A percentile compares a stretch with the other conserved stretches of the same genome.
These are phyloP conservation scores for Suillus cothurnatus DNA, from an alignment of 768 basidiomycete species.

Conservation along the genomic window DNA sequence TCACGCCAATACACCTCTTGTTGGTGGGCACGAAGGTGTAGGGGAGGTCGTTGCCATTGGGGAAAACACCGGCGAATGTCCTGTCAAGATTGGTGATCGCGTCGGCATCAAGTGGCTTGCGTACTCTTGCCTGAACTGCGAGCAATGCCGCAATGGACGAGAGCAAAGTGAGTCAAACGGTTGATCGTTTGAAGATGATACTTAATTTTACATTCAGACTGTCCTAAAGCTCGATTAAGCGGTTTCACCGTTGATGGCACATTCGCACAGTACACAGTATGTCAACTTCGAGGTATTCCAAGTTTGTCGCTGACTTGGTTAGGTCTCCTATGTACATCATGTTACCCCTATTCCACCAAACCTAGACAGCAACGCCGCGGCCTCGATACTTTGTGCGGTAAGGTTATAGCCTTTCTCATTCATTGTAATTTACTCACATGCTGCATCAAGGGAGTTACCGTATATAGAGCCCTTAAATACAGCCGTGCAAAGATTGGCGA, in stretches of 20 bases:
- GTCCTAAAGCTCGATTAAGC: slow-evolving; percentile 56
- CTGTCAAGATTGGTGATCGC: slow-evolving; percentile 74
- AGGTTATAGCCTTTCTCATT: slow-evolving; percentile 19
- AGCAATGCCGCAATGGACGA: slow-evolving; percentile 72
- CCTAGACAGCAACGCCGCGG: slow-evolving; percentile 65
- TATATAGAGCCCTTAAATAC: slow-evolving; percentile 84
- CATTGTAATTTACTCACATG: background rate
- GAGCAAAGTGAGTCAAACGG: slow-evolving; percentile 63
- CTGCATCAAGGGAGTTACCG: slow-evolving; percentile 68
- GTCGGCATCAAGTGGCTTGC: slow-evolving; percentile 87
- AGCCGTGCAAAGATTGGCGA: slow-evolving; percentile 65
- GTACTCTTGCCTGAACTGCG: slow-evolving; percentile 73
- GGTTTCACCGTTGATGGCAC: slow-evolving; percentile 82
- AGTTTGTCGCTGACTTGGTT: slow-evolving; percentile 7
- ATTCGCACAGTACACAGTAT: slow-evolving; percentile 67
- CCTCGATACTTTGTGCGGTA: slow-evolving; percentile 79
- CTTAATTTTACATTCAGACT: slow-evolving; percentile 43
- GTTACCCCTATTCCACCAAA: slow-evolving; percentile 81
- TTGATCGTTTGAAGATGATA: background rate
- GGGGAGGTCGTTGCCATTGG: slow-evolving; percentile 83
- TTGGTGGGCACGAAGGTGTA: slow-evolving; percentile 87
- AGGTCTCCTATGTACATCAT: slow-evolving; percentile 69
- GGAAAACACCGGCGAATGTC: slow-evolving; percentile 54
- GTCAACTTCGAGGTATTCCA: slow-evolving; percentile 23
- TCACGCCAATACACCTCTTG: slow-evolving; percentile 60